Base-by-base conservation (phyloP, 768 basidiomycete species). In the Serendipita sp. region DNA sequence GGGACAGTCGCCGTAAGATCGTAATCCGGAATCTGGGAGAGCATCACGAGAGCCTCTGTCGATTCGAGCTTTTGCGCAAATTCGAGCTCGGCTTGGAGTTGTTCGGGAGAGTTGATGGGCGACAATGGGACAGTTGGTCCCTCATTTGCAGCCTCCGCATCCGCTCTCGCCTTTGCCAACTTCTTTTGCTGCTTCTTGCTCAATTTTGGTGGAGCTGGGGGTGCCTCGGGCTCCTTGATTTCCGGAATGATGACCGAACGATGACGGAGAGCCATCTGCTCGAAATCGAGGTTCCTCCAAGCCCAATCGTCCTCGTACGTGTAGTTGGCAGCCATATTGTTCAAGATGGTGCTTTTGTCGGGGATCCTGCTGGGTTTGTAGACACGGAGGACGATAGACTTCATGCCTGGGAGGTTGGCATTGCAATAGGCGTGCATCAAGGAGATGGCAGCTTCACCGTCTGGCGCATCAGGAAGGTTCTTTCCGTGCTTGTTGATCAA, bases 171-270 rank as follows among this genome's bases (percentile, higher is more conserved):
- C 55, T 60, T 60, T 16, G 55, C 55, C 11, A 60, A 10, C 55
- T 60, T 60, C 55, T 60, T 60, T 31, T 60, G 55, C 34, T 60
- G 55, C 55, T 60, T 60, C 55, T 60, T 60, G 55, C 55, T 60
- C 55, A 60, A 27, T 34, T 60, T 60, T 29, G 55, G 55, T n/a
- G 55, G 55, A n/a, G 55, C 27, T 1, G 55, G 52, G 23, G 23
- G 37, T 34, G n/a, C 23, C 10, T 29, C 55, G 3, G 55, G 55
- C 55, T 60, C 55, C 10, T 31, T 36, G 55, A 60, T 60, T n/a
- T 60, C 55, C 8, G 55, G 55, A 34, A 60, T 60, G 27, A 60
- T 60, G 27, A 60, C 27, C 3, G 55, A 31, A 23, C 34, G 55
- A 60, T 36, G 55, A 27, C 55, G 55, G 27, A 60, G 18, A 27